Base-by-base conservation (phyloP, 345 rosid genomes). In the Mercurialis annua region DNA sequence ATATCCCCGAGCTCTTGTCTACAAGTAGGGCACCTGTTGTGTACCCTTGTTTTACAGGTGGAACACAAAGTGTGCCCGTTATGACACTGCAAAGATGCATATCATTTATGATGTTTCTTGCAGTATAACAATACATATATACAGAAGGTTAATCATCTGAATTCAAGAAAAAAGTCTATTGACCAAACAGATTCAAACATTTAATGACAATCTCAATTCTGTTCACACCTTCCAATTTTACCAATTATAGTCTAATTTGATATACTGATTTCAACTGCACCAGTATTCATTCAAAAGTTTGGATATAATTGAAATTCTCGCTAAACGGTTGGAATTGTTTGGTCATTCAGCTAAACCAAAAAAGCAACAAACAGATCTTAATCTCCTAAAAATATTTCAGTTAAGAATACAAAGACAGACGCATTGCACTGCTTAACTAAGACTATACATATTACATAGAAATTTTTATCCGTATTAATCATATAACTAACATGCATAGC, bases 51-150 rank as follows among this genome's bases (percentile, higher is more conserved):
- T 83, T 88, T 88, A 81, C 95, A 88, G 33, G 95, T 86, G 46
- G 90, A 88, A 79, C 95, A 88, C 17, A 88, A 76, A 15, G 95
- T 88, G 67, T 88, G 95, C 40, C 95, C 95, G 55, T 88, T 88
- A 63, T 81, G 91, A 53, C 95, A 88, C 94, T 88, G 85, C 81
- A 78, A 69, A 57, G 65, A 62, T 47, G 72, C 55, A 16, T 43
- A 20, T 34, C 3, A 34, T 65, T 62, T 59, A 58, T 61, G 51
- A 26, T 68, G 7, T n/a, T 50, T 10, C 23, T 21, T 27, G 8
- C 11, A 7, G 4, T 18, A 16, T 10, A 18, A 49, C 48, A 44
- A n/a, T 17, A 20, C 31, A 12, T 49, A 15, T 10, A 36, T 6
- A 23, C 18, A 46, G 58, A 61, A 27, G 34, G 18, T 52, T 38